phyloP scores from a whole-genome alignment of 805 yeast genomes.

The Wickerhamomyces ciferrii region DNA sequence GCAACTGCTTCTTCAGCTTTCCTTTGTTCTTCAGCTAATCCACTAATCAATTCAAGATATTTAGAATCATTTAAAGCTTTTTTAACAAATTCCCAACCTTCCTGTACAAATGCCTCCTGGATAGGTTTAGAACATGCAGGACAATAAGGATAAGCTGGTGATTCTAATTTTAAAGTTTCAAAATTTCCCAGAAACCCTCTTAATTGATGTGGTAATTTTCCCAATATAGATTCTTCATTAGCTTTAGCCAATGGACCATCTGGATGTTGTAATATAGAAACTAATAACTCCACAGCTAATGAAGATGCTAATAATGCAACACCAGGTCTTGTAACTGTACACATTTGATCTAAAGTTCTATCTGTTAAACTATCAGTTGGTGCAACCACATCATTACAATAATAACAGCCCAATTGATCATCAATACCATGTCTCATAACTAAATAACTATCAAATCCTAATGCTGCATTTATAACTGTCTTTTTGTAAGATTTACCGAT shows the following conservation, averaged over 20 bases:
- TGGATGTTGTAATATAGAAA: conserved; percentile 68
- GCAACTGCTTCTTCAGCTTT: conserved; percentile 48
- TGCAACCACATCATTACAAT: conserved; percentile 93
- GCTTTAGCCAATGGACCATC: conserved; percentile 30
- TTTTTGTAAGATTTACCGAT: conserved; percentile 64
- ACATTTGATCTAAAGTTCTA: conserved; percentile 94
- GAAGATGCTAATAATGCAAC: conserved; percentile 87
- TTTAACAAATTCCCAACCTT: conserved; percentile 81
- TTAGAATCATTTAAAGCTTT: conserved; percentile 60
- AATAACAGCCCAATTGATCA: conserved; percentile 75
- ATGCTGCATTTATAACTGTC: conserved; percentile 83
- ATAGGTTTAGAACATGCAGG: conserved; percentile 79
- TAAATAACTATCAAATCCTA: conserved; percentile 89
- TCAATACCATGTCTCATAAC: conserved; percentile 86
- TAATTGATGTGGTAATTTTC: conserved; percentile 82
- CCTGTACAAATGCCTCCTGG: conserved; percentile 38
- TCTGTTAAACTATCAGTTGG: conserved; percentile 87
- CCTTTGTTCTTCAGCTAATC: conserved; percentile 67
- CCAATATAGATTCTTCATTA: conserved; percentile 39
- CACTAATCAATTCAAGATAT: conserved; percentile 74
- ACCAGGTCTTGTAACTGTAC: conserved; percentile 97
- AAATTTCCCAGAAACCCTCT: conserved; percentile 78
- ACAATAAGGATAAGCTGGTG: conserved; percentile 74
- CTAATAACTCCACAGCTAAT: conserved; percentile 77
- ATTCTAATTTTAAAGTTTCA: conserved; percentile 55